Evolutionary conservation across 2,329 filamentous ascomycete genomes (phyloP).

Genomic region (Tolypocladium cylindrosporum): DNA sequence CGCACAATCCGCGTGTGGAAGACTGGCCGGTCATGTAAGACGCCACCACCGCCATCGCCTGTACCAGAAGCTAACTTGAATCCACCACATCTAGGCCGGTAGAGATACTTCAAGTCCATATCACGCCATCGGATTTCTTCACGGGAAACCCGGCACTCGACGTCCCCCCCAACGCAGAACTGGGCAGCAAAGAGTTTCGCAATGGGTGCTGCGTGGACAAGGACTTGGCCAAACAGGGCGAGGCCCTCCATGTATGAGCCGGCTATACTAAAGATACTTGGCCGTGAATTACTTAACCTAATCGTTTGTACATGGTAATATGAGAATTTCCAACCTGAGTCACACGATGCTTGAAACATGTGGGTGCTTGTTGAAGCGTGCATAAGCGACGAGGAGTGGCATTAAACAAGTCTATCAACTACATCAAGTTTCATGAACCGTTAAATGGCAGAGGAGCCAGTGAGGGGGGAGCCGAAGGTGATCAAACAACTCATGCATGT

Average conservation of each 20-base stretch:
- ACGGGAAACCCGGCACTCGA: conserved; percentile 35
- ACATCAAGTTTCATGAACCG: neutral
- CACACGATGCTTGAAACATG: neutral
- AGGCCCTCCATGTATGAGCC: neutral
- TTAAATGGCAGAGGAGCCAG: neutral
- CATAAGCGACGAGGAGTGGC: too few species aligned
- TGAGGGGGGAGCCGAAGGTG: neutral
- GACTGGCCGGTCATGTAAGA: conserved; percentile 59
- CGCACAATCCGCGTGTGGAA: conserved; percentile 55
- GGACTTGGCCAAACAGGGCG: neutral
- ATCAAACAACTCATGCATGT: neutral
- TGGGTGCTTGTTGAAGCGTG: neutral
- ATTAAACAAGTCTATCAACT: too few species aligned
- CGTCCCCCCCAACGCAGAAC: conserved; percentile 26
- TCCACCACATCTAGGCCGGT: conserved; percentile 33
- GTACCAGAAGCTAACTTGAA: neutral
- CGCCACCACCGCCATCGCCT: neutral
- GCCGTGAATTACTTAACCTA: neutral
- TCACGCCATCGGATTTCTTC: conserved; percentile 39
- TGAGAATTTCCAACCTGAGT: neutral
- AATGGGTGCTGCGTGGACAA: neutral
- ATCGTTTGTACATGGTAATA: neutral
- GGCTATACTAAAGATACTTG: neutral
- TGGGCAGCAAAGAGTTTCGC: conserved; percentile 7
- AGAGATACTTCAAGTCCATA: conserved; percentile 35